These are phyloP conservation scores for Monilinia laxa DNA, from an alignment of 2,329 filamentous ascomycete species.

Conservation along the genomic window DNA sequence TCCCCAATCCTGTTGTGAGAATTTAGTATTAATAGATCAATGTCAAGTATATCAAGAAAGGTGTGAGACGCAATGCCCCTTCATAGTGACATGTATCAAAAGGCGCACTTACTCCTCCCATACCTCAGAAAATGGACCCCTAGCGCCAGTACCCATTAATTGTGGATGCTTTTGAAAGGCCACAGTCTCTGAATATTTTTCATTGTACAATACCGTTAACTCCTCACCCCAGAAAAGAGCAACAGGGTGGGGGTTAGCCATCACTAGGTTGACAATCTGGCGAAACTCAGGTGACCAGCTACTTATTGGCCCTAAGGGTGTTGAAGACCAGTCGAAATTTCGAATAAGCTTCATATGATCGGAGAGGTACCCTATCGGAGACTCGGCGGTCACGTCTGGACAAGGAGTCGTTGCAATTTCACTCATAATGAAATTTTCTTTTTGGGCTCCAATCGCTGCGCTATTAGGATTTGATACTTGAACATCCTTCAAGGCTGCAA, in stretches of 20 bases:
- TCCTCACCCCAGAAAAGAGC: slow-evolving; percentile 75
- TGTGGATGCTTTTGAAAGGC: slow-evolving; percentile 74
- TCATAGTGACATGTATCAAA: not conserved
- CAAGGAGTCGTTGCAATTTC: not conserved
- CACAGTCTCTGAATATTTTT: slow-evolving; percentile 65
- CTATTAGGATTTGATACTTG: slow-evolving; percentile 13
- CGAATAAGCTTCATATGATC: slow-evolving; percentile 70
- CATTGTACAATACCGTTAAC: slow-evolving; percentile 67
- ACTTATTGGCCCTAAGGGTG: slow-evolving; percentile 67
- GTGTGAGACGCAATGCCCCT: not conserved
- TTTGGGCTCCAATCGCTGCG: not conserved
- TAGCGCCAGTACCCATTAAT: slow-evolving; percentile 55
- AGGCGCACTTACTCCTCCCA: slow-evolving; percentile 54
- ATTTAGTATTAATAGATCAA: slow-evolving; percentile 4
- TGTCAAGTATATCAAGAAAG: not conserved
- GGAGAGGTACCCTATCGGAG: slow-evolving; percentile 52
- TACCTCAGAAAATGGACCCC: slow-evolving; percentile 67
- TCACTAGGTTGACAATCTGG: slow-evolving; percentile 75
- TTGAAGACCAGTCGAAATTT: slow-evolving; percentile 69
- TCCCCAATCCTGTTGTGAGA: slow-evolving; percentile 50
- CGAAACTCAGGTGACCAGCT: slow-evolving; percentile 69
- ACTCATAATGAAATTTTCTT: not conserved
- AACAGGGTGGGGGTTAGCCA: slow-evolving; percentile 72
- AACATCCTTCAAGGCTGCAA: slow-evolving; percentile 13
- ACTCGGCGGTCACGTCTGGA: not conserved